Conservation (phyloP, 2,329 filamentous ascomycete genomes). For the Ambrosiella xylebori region DNA sequence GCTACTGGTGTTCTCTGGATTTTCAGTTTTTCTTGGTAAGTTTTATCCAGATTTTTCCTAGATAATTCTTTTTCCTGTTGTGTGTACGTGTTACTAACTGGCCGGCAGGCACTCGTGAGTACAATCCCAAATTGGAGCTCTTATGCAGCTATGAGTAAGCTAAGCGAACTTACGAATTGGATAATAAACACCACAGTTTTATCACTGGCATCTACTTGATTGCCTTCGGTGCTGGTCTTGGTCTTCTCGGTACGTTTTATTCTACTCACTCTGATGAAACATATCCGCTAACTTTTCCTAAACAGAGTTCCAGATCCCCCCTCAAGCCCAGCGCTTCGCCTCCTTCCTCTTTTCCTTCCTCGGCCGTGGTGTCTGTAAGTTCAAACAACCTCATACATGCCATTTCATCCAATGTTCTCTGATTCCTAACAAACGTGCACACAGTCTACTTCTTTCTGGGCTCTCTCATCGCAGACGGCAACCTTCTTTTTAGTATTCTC, state of each 20-base stretch:
- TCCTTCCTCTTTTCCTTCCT: conserved; percentile 97
- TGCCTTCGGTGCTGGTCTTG: conserved; percentile 68
- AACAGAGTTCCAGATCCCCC: conserved; percentile 81
- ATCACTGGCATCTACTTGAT: conserved; percentile 76
- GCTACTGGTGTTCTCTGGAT: conserved; percentile 66
- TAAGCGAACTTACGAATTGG: no score
- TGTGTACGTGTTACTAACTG: background rate
- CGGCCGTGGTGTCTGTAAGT: conserved; percentile 84
- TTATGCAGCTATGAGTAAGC: no score
- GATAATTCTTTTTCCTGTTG: background rate
- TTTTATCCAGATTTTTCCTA: conserved; percentile 14
- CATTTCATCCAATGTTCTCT: background rate
- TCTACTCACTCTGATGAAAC: background rate
- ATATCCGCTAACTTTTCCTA: background rate
- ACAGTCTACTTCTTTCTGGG: conserved; percentile 94
- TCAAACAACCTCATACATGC: background rate
- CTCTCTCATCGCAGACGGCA: conserved; percentile 57
- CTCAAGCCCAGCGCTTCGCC: conserved; percentile 80
- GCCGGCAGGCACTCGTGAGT: conserved; percentile 8
- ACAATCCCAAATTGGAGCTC: background rate
- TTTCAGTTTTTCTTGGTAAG: conserved; percentile 44
- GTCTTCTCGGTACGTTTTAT: conserved; percentile 34
- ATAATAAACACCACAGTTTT: conserved; percentile 1
- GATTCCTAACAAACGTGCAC: no score
- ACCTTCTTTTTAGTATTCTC: conserved; percentile 52